These are phyloP conservation scores for Moesziomyces aphidis DNA, from an alignment of 1,284 basidiomycete genomes.

Conservation along the genomic window DNA sequence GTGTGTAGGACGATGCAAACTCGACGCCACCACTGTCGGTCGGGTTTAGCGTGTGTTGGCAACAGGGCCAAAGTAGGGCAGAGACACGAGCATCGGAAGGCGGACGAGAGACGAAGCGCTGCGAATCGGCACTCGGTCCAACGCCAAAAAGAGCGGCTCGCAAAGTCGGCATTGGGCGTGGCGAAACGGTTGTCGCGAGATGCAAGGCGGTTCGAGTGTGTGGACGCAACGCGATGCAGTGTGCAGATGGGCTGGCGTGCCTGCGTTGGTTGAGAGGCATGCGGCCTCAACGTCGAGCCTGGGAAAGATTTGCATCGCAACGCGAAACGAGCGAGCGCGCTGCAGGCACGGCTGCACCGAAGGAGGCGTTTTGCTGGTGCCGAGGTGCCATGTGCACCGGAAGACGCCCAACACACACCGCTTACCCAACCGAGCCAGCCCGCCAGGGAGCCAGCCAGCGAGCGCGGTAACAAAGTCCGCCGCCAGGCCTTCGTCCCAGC, in stretches of 20 bases:
- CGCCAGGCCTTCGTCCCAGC: too few relatives aligned
- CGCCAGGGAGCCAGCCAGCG: neutral
- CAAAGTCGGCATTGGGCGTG: too few relatives aligned
- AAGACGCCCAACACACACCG: neutral
- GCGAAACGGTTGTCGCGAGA: neutral
- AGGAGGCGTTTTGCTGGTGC: conserved; percentile 22
- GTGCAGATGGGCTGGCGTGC: neutral
- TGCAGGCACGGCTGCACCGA: conserved; percentile 26
- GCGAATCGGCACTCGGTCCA: neutral
- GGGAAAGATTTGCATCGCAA: neutral
- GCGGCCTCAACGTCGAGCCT: neutral
- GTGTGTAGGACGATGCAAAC: neutral
- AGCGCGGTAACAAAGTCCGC: neutral
- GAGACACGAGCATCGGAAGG: neutral
- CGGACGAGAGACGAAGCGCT: neutral
- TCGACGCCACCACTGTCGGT: neutral
- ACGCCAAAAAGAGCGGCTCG: too few relatives aligned
- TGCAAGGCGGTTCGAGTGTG: neutral
- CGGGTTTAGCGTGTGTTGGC: too few relatives aligned
- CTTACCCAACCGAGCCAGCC: neutral
- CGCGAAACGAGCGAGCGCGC: neutral
- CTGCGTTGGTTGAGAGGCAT: neutral
- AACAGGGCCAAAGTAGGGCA: too few relatives aligned
- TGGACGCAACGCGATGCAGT: neutral
- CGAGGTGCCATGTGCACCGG: conserved; percentile 38